phyloP scores from a whole-genome alignment of 441 rosid species.

The Populus hybrid region DNA sequence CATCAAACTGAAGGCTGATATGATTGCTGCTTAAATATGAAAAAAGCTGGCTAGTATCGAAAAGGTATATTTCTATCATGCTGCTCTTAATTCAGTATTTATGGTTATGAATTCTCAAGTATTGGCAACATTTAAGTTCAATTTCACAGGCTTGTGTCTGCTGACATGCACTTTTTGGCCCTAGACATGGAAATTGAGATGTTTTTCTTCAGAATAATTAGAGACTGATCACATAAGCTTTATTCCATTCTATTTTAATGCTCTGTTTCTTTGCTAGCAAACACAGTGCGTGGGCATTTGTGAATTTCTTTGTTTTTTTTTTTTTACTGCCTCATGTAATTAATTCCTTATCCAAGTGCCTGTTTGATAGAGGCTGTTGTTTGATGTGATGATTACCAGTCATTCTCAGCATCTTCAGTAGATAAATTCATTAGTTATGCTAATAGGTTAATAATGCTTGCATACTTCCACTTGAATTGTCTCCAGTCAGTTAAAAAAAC shows the following conservation, averaged over 20 bases:
- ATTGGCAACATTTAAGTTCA: neutral
- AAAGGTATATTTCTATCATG: constrained; percentile 9
- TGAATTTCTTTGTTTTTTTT: neutral
- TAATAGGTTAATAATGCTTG: neutral
- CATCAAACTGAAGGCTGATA: neutral
- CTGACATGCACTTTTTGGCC: neutral
- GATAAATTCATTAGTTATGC: neutral
- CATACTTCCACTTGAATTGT: neutral
- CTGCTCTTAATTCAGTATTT: neutral
- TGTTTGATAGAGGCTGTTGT: neutral
- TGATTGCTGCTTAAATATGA: neutral
- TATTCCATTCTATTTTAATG: neutral
- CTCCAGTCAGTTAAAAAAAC: neutral
- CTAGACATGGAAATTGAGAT: neutral
- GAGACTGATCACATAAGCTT: neutral
- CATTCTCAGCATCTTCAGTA: neutral
- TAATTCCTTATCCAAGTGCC: neutral
- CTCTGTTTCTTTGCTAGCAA: neutral
- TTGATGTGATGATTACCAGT: neutral
- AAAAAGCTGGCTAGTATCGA: neutral
- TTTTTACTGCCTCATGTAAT: neutral
- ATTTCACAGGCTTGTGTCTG: neutral
- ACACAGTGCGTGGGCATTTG: neutral
- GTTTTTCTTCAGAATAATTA: neutral
- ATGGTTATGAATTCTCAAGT: neutral